Percentiles rank a stretch among this genome's conserved stretches.
Evolutionary conservation across 345 rosid species (phyloP).

Genomic region (Geranium rotundifolium): DNA sequence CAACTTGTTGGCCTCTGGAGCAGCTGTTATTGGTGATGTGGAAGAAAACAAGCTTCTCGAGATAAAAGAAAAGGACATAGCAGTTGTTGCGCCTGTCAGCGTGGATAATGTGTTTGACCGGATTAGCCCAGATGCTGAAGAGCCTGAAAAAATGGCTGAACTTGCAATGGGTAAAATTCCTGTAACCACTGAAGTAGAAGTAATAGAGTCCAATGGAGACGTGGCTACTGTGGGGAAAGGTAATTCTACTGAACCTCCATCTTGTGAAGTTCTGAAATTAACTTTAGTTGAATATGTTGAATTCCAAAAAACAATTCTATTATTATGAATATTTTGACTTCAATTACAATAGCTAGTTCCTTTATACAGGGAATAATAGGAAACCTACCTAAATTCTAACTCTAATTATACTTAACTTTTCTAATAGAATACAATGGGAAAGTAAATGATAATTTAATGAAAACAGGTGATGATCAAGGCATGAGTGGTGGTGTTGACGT

Average conservation of each 20-base stretch:
- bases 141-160: neutral
- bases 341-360: no score
- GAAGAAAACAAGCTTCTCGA: constrained; percentile 22
- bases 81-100: constrained; percentile 13
- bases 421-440: no score
- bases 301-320: no score
- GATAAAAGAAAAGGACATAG: constrained; percentile 17
- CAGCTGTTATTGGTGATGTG: constrained; percentile 21
- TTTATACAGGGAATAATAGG: no score
- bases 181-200: neutral
- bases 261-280: neutral
- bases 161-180: neutral
- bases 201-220: neutral
- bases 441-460: no score
- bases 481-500: no score
- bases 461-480: no score
- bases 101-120: constrained; percentile 43
- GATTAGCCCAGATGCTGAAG: constrained; percentile 17
- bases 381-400: no score
- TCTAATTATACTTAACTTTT: no score
- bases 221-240: neutral
- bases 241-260: neutral
- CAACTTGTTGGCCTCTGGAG: constrained; percentile 17
- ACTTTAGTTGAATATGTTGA: no score
- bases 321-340: no score